These are phyloP conservation scores for Lachnum nothofagi DNA, from an alignment of 2,329 filamentous ascomycete genomes.

Conservation along the genomic window DNA sequence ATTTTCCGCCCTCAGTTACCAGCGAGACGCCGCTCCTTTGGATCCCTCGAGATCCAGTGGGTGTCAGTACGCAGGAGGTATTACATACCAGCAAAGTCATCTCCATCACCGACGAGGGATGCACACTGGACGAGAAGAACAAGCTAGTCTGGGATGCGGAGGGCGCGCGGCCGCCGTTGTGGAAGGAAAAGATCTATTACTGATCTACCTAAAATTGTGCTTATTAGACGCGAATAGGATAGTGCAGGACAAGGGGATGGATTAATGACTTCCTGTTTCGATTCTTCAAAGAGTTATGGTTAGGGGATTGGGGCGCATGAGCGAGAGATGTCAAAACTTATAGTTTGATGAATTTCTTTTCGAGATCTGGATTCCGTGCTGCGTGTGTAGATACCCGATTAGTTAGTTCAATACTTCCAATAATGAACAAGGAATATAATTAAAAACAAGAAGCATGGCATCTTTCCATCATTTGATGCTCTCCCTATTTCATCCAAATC, in stretches of 20 bases:
- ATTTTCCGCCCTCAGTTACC: conserved; percentile 66
- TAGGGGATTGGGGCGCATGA: neutral
- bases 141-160: conserved; percentile 55
- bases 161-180: conserved; percentile 53
- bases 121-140: conserved; percentile 65
- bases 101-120: conserved; percentile 75
- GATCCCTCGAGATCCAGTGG: conserved; percentile 72
- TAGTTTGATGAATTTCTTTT: neutral
- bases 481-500: no score
- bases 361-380: neutral
- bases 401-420: neutral
- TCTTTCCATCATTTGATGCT: neutral
- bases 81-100: conserved; percentile 66
- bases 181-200: conserved; percentile 45
- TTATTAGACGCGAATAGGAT: neutral
- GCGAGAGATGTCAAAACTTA: no score
- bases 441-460: neutral
- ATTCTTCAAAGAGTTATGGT: neutral
- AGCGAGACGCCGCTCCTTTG: conserved; percentile 66
- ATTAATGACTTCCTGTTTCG: neutral
- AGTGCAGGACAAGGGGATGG: neutral
- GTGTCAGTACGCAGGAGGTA: conserved; percentile 73
- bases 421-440: neutral
- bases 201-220: conserved; percentile 10
- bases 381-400: neutral